phyloP scores from a whole-genome alignment of 768 basidiomycete species.

The Kwoniella shandongensis region DNA sequence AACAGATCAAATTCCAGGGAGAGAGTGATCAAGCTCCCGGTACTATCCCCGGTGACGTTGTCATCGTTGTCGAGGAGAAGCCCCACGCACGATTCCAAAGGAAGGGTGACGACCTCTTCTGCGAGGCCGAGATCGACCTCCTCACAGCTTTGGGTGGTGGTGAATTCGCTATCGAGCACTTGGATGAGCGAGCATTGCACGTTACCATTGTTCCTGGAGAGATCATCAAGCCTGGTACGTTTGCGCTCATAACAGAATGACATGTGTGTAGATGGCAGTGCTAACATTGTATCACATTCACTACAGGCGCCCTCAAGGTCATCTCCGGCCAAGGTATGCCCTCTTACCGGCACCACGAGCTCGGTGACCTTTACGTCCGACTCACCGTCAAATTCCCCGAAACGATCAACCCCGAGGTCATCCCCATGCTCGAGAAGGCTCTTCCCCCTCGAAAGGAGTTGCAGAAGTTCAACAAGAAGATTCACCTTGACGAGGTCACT shows the following conservation, averaged over 20 bases:
- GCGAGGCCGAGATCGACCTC: conserved; percentile 86
- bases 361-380: conserved; percentile 87
- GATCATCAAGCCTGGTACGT: conserved; percentile 85
- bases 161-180: conserved; percentile 80
- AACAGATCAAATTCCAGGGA: conserved; percentile 84
- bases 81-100: conserved; percentile 73
- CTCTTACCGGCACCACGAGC: conserved; percentile 94
- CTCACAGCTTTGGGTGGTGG: conserved; percentile 92
- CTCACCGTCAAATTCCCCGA: conserved; percentile 88
- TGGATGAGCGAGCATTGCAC: conserved; percentile 85
- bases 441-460: conserved; percentile 74
- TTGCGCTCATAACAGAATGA: neutral
- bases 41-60: conserved; percentile 88
- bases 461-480: conserved; percentile 66
- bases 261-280: neutral
- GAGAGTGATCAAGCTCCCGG: conserved; percentile 90
- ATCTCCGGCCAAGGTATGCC: conserved; percentile 97
- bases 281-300: neutral
- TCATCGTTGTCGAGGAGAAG: conserved; percentile 96
- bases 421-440: conserved; percentile 76
- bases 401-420: conserved; percentile 64
- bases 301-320: conserved; percentile 78
- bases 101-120: conserved; percentile 80
- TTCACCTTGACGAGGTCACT: conserved; percentile 77
- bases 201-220: conserved; percentile 83